These are phyloP conservation scores for Phellinidium pouzarii DNA, from an alignment of 1,284 basidiomycete species.

Conservation along the genomic window DNA sequence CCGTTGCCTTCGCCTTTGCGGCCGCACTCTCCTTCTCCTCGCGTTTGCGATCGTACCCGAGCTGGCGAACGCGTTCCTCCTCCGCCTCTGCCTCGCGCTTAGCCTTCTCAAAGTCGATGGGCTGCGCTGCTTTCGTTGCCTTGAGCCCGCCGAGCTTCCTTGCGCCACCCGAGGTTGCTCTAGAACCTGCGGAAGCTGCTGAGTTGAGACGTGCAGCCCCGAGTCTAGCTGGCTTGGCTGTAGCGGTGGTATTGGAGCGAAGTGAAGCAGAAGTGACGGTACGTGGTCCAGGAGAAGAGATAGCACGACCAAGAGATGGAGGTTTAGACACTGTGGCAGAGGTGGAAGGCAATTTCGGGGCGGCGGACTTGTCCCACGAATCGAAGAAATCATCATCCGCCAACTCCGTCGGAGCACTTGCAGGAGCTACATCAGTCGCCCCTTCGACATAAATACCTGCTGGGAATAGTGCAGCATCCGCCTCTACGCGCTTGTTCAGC, in stretches of 20 bases:
- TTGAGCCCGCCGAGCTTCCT: conserved; percentile 76
- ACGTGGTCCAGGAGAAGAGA: conserved; percentile 41
- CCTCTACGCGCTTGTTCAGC: conserved; percentile 73
- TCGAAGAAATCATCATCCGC: conserved; percentile 93
- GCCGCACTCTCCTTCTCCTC: conserved; percentile 57
- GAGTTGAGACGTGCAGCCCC: conserved; percentile 53
- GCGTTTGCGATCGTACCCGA: conserved; percentile 80
- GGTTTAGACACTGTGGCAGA: conserved; percentile 49
- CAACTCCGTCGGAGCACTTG: conserved; percentile 33
- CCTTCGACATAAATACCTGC: conserved; percentile 78
- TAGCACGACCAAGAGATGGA: conserved; percentile 47
- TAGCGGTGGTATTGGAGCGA: conserved; percentile 38
- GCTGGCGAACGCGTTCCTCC: conserved; percentile 80
- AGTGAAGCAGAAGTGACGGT: conserved; percentile 59
- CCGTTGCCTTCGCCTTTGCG: conserved; percentile 53
- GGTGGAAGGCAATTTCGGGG: conserved; percentile 43
- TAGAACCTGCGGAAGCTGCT: conserved; percentile 27
- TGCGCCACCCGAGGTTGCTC: conserved; percentile 45
- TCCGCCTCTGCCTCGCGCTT: conserved; percentile 84
- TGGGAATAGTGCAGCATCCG: conserved; percentile 62
- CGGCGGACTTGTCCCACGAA: conserved; percentile 85
- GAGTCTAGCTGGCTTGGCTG: conserved; percentile 31
- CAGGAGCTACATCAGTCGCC: conserved; percentile 39
- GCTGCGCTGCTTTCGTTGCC: conserved; percentile 72
- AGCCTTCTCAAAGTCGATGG: conserved; percentile 88